These are phyloP conservation scores for Zygosaccharomyces kombuchaensis DNA, from an alignment of 805 yeast genomes.

Conservation along the genomic window DNA sequence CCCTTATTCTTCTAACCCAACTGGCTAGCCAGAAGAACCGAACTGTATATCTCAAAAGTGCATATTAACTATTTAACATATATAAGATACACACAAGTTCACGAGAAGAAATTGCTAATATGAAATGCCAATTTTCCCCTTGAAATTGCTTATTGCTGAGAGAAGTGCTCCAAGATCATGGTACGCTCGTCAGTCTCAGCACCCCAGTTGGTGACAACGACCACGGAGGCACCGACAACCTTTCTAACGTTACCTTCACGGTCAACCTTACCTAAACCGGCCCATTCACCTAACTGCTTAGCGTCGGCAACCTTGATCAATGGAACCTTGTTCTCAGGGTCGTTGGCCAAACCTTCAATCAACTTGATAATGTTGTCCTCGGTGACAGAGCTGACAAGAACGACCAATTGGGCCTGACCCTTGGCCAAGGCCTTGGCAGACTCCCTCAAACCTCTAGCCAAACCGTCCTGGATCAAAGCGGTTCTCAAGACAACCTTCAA, in stretches of 20 bases:
- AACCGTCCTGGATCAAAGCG: constrained; percentile 97
- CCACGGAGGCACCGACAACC: constrained; percentile 99
- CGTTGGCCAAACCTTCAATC: constrained; percentile 99
- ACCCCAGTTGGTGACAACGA: constrained; percentile 99
- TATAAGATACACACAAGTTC: constrained; percentile 1
- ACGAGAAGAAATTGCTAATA: neutral
- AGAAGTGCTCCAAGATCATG: constrained; percentile 93
- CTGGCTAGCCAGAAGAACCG: too few relatives aligned
- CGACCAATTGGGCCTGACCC: constrained; percentile 97
- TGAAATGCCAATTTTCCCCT: neutral
- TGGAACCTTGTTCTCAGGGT: constrained; percentile 93
- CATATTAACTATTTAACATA: constrained; percentile 4
- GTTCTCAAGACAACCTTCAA: constrained; percentile 97
- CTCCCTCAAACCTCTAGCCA: constrained; percentile 99
- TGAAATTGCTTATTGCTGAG: constrained; percentile 61
- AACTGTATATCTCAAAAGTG: neutral
- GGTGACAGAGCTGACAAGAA: constrained; percentile 96
- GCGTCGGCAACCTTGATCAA: constrained; percentile 99
- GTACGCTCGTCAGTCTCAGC: constrained; percentile 96
- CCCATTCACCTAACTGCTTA: constrained; percentile 99
- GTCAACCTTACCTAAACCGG: constrained; percentile 99
- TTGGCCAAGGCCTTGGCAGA: constrained; percentile 97
- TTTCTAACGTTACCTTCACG: constrained; percentile 99
- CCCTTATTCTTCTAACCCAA: constrained; percentile 18
- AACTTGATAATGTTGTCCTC: constrained; percentile 95